These are phyloP conservation scores for Asterochloris erici DNA, from an alignment of 139 green algal genomes.

Conservation along the genomic window DNA sequence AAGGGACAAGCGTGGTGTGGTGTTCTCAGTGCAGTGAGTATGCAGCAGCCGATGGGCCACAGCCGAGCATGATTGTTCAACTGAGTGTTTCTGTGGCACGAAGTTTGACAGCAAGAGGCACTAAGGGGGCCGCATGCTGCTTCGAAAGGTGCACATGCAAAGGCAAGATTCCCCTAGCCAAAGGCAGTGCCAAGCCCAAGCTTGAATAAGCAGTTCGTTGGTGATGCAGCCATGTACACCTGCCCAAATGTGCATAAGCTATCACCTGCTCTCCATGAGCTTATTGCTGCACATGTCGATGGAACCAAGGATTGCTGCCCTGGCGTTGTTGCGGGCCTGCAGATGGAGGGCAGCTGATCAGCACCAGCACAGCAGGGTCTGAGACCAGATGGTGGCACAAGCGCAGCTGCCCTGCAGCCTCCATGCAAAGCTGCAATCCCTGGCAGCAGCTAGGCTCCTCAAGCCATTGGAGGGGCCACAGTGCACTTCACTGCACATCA, in stretches of 20 bases:
- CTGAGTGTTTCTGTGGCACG: not conserved
- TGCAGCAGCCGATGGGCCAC: too few species aligned
- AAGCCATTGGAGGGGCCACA: not conserved
- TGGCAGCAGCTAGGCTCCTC: too few species aligned
- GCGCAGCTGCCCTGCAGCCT: not conserved
- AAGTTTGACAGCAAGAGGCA: conserved; percentile 7
- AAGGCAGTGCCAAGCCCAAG: too few species aligned
- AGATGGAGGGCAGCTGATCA: not conserved
- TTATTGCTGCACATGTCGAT: conserved; percentile 76
- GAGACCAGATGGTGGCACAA: not conserved
- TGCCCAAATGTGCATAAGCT: too few species aligned
- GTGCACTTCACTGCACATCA: not conserved
- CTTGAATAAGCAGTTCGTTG: too few species aligned
- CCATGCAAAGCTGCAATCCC: too few species aligned
- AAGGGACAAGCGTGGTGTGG: too few species aligned
- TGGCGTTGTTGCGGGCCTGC: conserved; percentile 85
- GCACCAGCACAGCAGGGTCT: not conserved
- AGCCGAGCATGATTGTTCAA: not conserved
- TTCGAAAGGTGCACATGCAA: too few species aligned
- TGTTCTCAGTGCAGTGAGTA: too few species aligned
- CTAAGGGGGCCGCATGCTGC: too few species aligned
- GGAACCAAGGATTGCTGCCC: conserved; percentile 77
- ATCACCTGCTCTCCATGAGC: conserved; percentile 23
- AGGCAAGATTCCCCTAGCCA: too few species aligned
- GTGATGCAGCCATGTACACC: too few species aligned